A percentile compares a stretch with the other conserved stretches of the same genome.
Evolutionary conservation across 352 stramenopile species (phyloP).

Genomic region (Pythium aristosporum): DNA sequence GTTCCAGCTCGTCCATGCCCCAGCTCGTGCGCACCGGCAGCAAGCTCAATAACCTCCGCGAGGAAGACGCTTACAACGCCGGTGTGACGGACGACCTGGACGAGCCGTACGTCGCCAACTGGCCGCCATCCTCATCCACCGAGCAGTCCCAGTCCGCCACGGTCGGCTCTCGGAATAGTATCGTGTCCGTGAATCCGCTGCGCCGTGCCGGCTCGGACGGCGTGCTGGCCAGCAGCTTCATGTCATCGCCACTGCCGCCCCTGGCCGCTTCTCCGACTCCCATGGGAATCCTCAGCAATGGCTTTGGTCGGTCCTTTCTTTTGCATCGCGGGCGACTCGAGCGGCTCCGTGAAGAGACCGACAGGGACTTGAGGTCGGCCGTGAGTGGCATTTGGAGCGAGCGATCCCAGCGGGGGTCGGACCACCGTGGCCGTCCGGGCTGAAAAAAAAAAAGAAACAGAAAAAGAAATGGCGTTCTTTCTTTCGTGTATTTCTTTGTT

Average conservation of each 20-base stretch:
- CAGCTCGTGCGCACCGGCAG: conserved; percentile 14
- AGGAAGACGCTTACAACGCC: conserved; percentile 11
- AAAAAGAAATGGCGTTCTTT: no score
- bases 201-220: conserved; percentile 10
- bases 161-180: no score
- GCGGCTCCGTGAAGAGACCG: conserved; percentile 20
- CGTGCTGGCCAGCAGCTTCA: not conserved
- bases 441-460: not conserved
- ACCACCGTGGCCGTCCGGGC: conserved; percentile 6
- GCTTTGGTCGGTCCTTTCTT: conserved; percentile 19
- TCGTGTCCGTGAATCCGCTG: not conserved
- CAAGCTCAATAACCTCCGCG: conserved; percentile 6
- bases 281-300: not conserved
- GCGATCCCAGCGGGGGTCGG: conserved; percentile 15
- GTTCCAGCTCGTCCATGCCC: conserved; percentile 7
- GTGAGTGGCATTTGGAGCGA: conserved; percentile 28
- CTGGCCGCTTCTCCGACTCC: not conserved
- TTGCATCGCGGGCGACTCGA: conserved; percentile 5
- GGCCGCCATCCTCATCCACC: not conserved
- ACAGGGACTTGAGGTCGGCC: conserved; percentile 15
- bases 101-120: conserved; percentile 9
- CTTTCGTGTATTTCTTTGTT: not conserved
- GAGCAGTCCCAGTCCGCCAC: no score
- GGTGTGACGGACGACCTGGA: not conserved
- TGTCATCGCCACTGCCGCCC: not conserved